Percentiles rank a stretch among this genome's conserved stretches.
Conservation (phyloP, 139 green algal genomes). For the Picochlorum sp. region DNA sequence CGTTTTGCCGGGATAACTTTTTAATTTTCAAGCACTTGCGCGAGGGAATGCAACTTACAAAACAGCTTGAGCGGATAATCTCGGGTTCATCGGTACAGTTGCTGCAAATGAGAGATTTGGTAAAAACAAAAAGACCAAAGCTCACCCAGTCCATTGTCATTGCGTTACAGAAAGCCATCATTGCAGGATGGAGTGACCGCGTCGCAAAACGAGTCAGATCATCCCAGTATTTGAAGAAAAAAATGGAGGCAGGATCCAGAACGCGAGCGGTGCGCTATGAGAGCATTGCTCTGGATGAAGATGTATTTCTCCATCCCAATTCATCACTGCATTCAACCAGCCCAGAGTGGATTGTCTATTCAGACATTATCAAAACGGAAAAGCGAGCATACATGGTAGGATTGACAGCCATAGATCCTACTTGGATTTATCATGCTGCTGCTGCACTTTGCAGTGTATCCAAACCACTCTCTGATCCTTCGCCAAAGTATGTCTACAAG, state of each 20-base stretch:
- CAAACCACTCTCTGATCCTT: slow-evolving; percentile 41
- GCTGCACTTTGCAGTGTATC: slow-evolving; percentile 47
- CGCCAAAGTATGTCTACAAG: slow-evolving; percentile 41
- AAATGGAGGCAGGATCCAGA: background rate
- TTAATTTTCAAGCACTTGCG: slow-evolving; percentile 62
- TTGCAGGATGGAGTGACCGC: slow-evolving; percentile 84
- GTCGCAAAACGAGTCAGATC: slow-evolving; percentile 40
- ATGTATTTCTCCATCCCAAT: slow-evolving; percentile 83
- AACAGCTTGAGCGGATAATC: slow-evolving; percentile 53
- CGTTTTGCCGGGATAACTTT: slow-evolving; percentile 51
- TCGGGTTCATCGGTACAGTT: background rate
- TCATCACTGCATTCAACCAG: slow-evolving; percentile 50
- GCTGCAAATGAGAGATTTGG: background rate
- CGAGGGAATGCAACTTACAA: slow-evolving; percentile 57
- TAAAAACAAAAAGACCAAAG: slow-evolving; percentile 2
- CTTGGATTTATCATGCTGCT: slow-evolving; percentile 45
- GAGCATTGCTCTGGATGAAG: slow-evolving; percentile 26
- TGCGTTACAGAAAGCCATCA: slow-evolving; percentile 54
- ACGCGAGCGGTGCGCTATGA: slow-evolving; percentile 54
- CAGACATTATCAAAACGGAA: slow-evolving; percentile 57
- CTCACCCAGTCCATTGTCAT: slow-evolving; percentile 24
- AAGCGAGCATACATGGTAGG: slow-evolving; percentile 82
- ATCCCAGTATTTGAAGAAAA: slow-evolving; percentile 32
- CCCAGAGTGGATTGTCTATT: slow-evolving; percentile 76
- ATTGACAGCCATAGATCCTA: slow-evolving; percentile 55